A percentile compares a stretch with the other conserved stretches of the same genome.
These are phyloP conservation scores for Acer campestre DNA, from an alignment of 345 rosid genomes.

Conservation along the genomic window DNA sequence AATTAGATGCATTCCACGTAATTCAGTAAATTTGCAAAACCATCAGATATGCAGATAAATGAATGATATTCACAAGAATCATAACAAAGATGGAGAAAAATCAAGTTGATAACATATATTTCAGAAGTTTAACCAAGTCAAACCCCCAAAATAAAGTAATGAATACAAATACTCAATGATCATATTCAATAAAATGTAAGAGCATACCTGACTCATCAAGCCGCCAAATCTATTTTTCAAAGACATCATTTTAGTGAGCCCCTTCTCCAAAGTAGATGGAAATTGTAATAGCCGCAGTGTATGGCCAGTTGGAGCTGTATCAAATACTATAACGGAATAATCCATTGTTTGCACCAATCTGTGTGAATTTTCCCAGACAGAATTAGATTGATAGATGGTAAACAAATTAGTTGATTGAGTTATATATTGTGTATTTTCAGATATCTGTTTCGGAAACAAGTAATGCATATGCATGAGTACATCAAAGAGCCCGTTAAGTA, in stretches of 20 bases:
- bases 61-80: not conserved
- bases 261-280: slow-evolving; percentile 94
- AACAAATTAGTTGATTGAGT: not conserved
- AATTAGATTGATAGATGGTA: too few relatives aligned
- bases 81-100: not conserved
- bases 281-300: slow-evolving; percentile 94
- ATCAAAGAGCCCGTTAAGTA: not conserved
- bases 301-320: slow-evolving; percentile 99
- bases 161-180: not conserved
- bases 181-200: not conserved
- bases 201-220: slow-evolving; percentile 79
- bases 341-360: slow-evolving; percentile 99
- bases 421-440: not conserved
- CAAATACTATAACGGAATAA: slow-evolving; percentile 90
- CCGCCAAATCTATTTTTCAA: slow-evolving; percentile 95
- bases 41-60: not conserved
- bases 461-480: not conserved
- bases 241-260: slow-evolving; percentile 86
- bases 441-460: not conserved
- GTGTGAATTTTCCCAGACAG: slow-evolving; percentile 22
- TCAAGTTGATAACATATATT: not conserved
- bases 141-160: not conserved
- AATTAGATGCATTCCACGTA: not conserved
- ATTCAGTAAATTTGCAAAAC: not conserved
- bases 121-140: not conserved